Evolutionary conservation across 2,329 filamentous ascomycete genomes (phyloP).

Genomic region (Colletotrichum destructivum): DNA sequence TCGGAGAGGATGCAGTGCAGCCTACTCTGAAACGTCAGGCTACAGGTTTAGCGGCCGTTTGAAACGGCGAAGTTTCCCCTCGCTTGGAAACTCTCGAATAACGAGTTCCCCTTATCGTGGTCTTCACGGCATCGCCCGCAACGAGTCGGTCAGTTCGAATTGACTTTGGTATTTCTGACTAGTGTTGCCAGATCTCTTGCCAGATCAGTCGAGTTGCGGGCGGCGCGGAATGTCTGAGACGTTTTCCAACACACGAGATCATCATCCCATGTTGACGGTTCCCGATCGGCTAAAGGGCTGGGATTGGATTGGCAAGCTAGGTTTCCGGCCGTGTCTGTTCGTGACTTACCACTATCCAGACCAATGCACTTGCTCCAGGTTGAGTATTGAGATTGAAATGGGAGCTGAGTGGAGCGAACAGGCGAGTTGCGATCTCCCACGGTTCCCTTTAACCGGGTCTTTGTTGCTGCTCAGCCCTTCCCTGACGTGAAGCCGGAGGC

Average conservation of each 20-base stretch:
- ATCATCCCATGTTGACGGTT: slow-evolving; percentile 23
- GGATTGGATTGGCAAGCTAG: not conserved
- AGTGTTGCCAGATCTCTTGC: not conserved
- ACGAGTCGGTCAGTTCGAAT: not conserved
- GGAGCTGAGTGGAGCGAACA: not conserved
- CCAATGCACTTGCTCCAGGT: too few relatives aligned
- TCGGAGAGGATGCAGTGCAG: slow-evolving; percentile 13
- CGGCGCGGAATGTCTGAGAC: slow-evolving; percentile 31
- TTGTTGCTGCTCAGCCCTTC: not conserved
- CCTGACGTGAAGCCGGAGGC: not conserved
- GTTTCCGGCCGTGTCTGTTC: not conserved
- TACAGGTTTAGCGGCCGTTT: slow-evolving; percentile 24
- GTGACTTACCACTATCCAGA: not conserved
- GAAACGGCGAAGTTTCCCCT: slow-evolving; percentile 28
- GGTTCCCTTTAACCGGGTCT: not conserved
- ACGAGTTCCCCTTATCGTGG: not conserved
- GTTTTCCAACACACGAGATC: slow-evolving; percentile 13
- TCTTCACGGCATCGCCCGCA: not conserved
- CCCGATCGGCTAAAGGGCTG: slow-evolving; percentile 23
- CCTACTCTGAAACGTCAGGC: slow-evolving; percentile 28
- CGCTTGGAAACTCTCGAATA: slow-evolving; percentile 5
- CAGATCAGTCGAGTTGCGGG: slow-evolving; percentile 28
- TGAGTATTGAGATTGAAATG: not conserved
- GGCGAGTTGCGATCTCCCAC: not conserved
- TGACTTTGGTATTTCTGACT: slow-evolving; percentile 7